Conservation (phyloP, 495 filamentous ascomycete species). For the Lepidopterella palustris region DNA sequence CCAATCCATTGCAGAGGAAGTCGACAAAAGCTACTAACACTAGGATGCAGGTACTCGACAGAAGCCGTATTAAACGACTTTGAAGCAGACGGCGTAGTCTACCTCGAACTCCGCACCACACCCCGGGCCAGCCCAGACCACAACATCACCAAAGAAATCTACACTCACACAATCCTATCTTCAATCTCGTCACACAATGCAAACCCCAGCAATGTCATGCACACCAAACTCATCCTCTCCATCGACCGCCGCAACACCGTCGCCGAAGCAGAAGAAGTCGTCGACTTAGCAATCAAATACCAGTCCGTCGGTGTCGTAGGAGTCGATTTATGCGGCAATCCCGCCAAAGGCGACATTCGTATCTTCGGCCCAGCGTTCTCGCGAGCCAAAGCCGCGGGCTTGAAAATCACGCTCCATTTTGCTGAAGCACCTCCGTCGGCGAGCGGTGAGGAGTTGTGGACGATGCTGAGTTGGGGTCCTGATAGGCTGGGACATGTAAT, state of each 20-base stretch:
- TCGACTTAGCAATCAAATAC: slow-evolving; percentile 58
- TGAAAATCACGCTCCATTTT: slow-evolving; percentile 72
- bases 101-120: slow-evolving; percentile 77
- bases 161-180: slow-evolving; percentile 59
- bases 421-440: slow-evolving; percentile 56
- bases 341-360: slow-evolving; percentile 53
- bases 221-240: slow-evolving; percentile 57
- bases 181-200: slow-evolving; percentile 38
- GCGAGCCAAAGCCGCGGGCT: slow-evolving; percentile 45
- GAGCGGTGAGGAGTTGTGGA: slow-evolving; percentile 50
- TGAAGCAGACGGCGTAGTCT: slow-evolving; percentile 62
- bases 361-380: slow-evolving; percentile 51
- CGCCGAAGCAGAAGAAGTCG: slow-evolving; percentile 50
- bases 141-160: slow-evolving; percentile 52
- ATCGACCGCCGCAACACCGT: slow-evolving; percentile 60
- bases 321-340: slow-evolving; percentile 76
- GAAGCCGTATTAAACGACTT: slow-evolving; percentile 65
- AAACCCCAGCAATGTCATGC: slow-evolving; percentile 10
- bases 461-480: slow-evolving; percentile 57
- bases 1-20: not conserved
- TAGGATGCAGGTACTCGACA: slow-evolving; percentile 46
- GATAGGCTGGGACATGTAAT: slow-evolving; percentile 76
- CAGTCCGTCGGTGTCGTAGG: slow-evolving; percentile 57
- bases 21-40: not conserved
- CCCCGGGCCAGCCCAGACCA: slow-evolving; percentile 54